Evolutionary conservation across 495 filamentous ascomycete genomes (phyloP), one percentile per base, ranked within the genome.

Genomic region (Aspergillus carlsbadensis): DNA sequence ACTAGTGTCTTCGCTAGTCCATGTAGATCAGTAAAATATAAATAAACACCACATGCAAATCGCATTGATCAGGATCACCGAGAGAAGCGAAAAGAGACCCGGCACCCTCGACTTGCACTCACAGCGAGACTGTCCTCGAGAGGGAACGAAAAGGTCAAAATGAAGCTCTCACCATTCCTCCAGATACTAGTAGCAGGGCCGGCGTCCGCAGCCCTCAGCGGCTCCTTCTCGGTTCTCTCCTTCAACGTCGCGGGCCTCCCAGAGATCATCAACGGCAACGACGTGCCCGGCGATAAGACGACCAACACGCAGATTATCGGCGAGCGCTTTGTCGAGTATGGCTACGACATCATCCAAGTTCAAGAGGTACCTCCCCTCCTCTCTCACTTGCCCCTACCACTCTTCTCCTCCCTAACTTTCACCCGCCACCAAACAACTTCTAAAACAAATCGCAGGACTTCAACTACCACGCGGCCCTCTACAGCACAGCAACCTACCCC

Each of bases 241-340:
- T 80, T 83, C 69, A 87, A 85, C 56, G 79, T 86, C 40, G 85
- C 85, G 35, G 84, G 85, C 37, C 70, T 85, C 0, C 82, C 82
- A 3, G 70, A 64, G 11, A 67, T 80, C 47, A 64, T 84, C 52
- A 80, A 85, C 52, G 52, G 54, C 53, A 84, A 83, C 57, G 70
- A 67, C 8, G 76, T 81, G 10, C 75, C 76, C 1, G 82, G 82
- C 47, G 73, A 81, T 62, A 85, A 85, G 61, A 58, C 65, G 0
- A 75, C 70, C 18, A 84, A 80, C 59, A 70, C 78, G 15, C 69
- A 65, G 17, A 58, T 61, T 41, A 80, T 81, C 36, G 84, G 79
- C 6, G 63, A 66, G 47, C 71, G 73, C 51, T 81, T 84, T 43
- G 59, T 73, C 5, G 42, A 77, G 58, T 81, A 78, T 56, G 74